A percentile compares a stretch with the other conserved stretches of the same genome.
Conservation (phyloP, 345 rosid genomes). For the Populus alba region DNA sequence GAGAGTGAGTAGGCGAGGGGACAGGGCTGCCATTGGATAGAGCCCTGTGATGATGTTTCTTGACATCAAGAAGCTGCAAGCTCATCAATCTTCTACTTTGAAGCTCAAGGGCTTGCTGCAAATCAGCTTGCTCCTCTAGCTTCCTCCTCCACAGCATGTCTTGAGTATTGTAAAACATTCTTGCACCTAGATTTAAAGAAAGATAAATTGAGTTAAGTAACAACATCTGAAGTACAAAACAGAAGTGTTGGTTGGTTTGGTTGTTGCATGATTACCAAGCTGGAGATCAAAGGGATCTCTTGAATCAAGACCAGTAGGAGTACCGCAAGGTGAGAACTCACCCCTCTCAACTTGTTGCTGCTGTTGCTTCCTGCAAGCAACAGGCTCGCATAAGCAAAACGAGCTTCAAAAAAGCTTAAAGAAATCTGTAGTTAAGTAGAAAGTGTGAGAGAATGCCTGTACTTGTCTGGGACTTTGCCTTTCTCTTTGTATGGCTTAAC, state of each 20-base stretch:
- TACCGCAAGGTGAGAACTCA: conserved; percentile 62
- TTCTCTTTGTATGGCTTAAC: conserved; percentile 98
- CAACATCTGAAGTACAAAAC: background rate
- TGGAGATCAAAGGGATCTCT: conserved; percentile 57
- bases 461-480: conserved; percentile 88
- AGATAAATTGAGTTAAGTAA: background rate
- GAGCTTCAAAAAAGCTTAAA: too few species aligned
- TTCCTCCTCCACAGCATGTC: conserved; percentile 74
- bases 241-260: background rate
- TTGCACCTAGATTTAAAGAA: conserved; percentile 40
- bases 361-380: conserved; percentile 44
- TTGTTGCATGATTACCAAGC: conserved; percentile 38
- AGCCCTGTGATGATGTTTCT: conserved; percentile 67
- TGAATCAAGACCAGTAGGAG: conserved; percentile 81
- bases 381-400: conserved; percentile 4
- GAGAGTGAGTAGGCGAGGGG: conserved; percentile 51
- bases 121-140: conserved; percentile 69
- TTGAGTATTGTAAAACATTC: conserved; percentile 60
- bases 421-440: background rate
- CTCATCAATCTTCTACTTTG: conserved; percentile 76
- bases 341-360: conserved; percentile 50
- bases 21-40: conserved; percentile 61
- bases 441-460: conserved; percentile 44
- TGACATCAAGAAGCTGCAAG: conserved; percentile 76
- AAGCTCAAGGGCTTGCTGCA: conserved; percentile 70